Evolutionary conservation across 768 basidiomycete genomes (phyloP).

Genomic region (Pulveroboletus sp.): DNA sequence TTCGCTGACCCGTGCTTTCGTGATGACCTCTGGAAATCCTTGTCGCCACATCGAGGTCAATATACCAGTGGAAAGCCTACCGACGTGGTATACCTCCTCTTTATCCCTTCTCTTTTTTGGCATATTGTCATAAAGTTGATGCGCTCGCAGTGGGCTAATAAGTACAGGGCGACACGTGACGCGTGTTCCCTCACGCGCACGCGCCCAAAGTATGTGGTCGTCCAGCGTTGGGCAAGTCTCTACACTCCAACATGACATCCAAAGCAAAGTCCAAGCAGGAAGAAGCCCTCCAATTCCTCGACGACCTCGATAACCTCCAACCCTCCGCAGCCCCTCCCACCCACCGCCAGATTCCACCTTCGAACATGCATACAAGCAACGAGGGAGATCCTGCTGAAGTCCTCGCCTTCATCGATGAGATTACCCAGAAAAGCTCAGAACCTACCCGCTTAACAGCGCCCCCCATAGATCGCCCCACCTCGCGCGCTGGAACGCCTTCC

Average conservation of each 20-base stretch:
- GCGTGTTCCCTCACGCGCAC: slow-evolving; percentile 13
- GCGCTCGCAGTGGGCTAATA: neutral
- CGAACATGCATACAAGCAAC: slow-evolving; percentile 26
- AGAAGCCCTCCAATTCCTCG: slow-evolving; percentile 89
- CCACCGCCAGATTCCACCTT: slow-evolving; percentile 18
- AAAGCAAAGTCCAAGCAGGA: slow-evolving; percentile 74
- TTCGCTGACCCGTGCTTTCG: slow-evolving; percentile 48
- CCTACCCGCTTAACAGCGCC: slow-evolving; percentile 57
- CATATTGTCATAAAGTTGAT: slow-evolving; percentile 12
- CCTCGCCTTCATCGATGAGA: slow-evolving; percentile 90
- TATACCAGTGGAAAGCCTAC: slow-evolving; percentile 26
- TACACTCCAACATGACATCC: slow-evolving; percentile 28
- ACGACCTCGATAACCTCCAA: slow-evolving; percentile 85
- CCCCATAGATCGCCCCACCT: slow-evolving; percentile 52
- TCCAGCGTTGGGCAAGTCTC: neutral
- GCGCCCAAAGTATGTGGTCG: neutral
- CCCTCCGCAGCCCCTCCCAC: slow-evolving; percentile 32
- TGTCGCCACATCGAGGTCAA: neutral
- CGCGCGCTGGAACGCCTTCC: slow-evolving; percentile 66
- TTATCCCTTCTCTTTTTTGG: slow-evolving; percentile 25
- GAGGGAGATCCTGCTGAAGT: slow-evolving; percentile 77
- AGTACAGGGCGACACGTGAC: slow-evolving; percentile 15
- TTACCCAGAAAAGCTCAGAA: slow-evolving; percentile 85
- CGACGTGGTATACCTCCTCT: slow-evolving; percentile 44
- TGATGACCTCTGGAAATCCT: slow-evolving; percentile 50